These are phyloP conservation scores for Penicillium sp. DNA, from an alignment of 2,329 filamentous ascomycete species.

Conservation along the genomic window DNA sequence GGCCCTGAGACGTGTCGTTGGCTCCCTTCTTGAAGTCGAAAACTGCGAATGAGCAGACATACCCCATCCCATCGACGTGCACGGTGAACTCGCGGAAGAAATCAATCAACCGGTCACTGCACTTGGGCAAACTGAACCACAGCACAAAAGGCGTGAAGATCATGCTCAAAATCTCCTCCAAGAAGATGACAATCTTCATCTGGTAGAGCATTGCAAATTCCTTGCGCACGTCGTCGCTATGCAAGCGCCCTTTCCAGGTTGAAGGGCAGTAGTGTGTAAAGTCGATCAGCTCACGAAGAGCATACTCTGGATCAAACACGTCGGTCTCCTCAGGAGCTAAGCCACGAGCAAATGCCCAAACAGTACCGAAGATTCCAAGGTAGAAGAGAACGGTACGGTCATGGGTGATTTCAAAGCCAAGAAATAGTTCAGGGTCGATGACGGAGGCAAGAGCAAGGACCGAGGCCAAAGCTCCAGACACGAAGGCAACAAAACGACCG, in stretches of 20 bases:
- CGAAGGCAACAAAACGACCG: slow-evolving; percentile 77
- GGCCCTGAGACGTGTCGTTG: slow-evolving; percentile 46
- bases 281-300: slow-evolving; percentile 79
- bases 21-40: slow-evolving; percentile 91
- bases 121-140: slow-evolving; percentile 77
- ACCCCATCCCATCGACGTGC: slow-evolving; percentile 90
- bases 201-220: slow-evolving; percentile 91
- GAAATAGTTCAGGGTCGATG: slow-evolving; percentile 84
- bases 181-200: slow-evolving; percentile 82
- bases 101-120: slow-evolving; percentile 88
- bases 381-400: slow-evolving; percentile 90
- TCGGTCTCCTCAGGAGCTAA: slow-evolving; percentile 80
- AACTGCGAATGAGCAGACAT: slow-evolving; percentile 94
- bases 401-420: slow-evolving; percentile 84
- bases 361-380: slow-evolving; percentile 70
- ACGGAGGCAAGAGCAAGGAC: slow-evolving; percentile 78
- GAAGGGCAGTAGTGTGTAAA: slow-evolving; percentile 88
- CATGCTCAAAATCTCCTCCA: slow-evolving; percentile 89
- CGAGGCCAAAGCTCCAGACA: slow-evolving; percentile 78
- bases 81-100: slow-evolving; percentile 98
- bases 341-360: slow-evolving; percentile 79
- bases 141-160: slow-evolving; percentile 86
- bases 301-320: slow-evolving; percentile 88
- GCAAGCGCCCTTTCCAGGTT: slow-evolving; percentile 83
- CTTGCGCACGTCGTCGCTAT: slow-evolving; percentile 84